Evolutionary conservation across 495 filamentous ascomycete genomes (phyloP).

Genomic region (Emericellopsis terricola): DNA sequence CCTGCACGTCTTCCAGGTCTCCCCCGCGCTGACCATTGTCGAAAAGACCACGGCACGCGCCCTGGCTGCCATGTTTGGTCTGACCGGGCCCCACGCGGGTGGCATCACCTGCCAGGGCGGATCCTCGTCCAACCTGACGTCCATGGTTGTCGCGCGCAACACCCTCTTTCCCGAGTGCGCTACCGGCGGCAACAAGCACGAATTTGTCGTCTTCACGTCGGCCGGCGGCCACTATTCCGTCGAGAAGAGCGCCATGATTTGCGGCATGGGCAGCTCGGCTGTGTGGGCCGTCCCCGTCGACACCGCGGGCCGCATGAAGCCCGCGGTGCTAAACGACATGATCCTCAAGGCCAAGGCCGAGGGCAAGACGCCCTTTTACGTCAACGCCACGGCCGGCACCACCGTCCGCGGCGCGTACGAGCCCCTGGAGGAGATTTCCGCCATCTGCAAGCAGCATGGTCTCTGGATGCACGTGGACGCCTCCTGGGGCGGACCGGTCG

Average conservation of each 20-base stretch:
- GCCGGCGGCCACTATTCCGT: constrained; percentile 83
- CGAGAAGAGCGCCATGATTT: constrained; percentile 81
- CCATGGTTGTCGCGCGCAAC: constrained; percentile 80
- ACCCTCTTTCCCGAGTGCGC: constrained; percentile 64
- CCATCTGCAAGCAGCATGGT: constrained; percentile 48
- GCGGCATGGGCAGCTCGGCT: constrained; percentile 57
- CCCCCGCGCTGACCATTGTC: constrained; percentile 69
- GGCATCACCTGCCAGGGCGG: constrained; percentile 83
- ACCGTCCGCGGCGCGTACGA: constrained; percentile 88
- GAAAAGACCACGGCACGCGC: constrained; percentile 57
- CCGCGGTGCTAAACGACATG: constrained; percentile 39
- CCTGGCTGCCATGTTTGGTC: constrained; percentile 62
- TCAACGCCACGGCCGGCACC: constrained; percentile 89
- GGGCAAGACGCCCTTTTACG: constrained; percentile 74
- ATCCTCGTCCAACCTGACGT: constrained; percentile 68
- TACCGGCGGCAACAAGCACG: constrained; percentile 43
- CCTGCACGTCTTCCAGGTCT: constrained; percentile 78
- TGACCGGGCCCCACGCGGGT: constrained; percentile 53
- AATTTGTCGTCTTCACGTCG: constrained; percentile 76
- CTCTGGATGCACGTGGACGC: constrained; percentile 89
- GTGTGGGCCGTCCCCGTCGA: constrained; percentile 67
- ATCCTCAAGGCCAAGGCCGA: constrained; percentile 38
- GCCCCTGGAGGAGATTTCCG: constrained; percentile 51
- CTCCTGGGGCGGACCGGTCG: constrained; percentile 72
- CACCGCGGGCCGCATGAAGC: constrained; percentile 48